A percentile compares a stretch with the other conserved stretches of the same genome.
Conservation (phyloP, 768 basidiomycete species). For the Pleurotus ostreatus region DNA sequence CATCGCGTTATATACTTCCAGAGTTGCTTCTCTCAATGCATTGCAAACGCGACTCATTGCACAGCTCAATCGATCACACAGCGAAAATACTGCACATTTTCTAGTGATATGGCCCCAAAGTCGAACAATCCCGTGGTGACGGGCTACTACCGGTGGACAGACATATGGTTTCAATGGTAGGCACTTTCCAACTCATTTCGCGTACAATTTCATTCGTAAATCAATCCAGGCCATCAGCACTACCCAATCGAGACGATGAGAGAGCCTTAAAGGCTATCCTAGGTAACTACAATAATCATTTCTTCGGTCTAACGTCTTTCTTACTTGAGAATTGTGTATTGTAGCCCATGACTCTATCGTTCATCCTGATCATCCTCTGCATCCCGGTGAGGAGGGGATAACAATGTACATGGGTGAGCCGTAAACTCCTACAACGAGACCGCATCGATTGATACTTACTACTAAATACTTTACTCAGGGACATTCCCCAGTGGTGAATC, state of each 20-base stretch:
- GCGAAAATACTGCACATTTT: neutral
- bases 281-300: slow-evolving; percentile 24
- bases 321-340: neutral
- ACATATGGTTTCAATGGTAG: slow-evolving; percentile 82
- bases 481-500: slow-evolving; percentile 70
- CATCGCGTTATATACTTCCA: neutral
- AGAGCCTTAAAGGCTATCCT: slow-evolving; percentile 66
- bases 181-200: neutral
- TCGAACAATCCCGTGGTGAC: slow-evolving; percentile 41
- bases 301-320: neutral
- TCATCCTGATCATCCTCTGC: slow-evolving; percentile 69
- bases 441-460: too few relatives aligned
- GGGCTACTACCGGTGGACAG: slow-evolving; percentile 81
- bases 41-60: neutral
- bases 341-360: slow-evolving; percentile 64
- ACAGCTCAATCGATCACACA: neutral
- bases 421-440: neutral
- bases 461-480: slow-evolving; percentile 30
- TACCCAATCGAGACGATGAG: slow-evolving; percentile 57
- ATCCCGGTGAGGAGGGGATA: slow-evolving; percentile 57
- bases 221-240: slow-evolving; percentile 46
- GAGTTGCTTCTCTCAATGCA: neutral
- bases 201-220: neutral
- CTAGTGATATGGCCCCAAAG: neutral
- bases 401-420: slow-evolving; percentile 65